A percentile compares a stretch with the other conserved stretches of the same genome.
These are phyloP conservation scores for Orbilia brochopaga DNA, from an alignment of 2,329 filamentous ascomycete species.

Conservation along the genomic window DNA sequence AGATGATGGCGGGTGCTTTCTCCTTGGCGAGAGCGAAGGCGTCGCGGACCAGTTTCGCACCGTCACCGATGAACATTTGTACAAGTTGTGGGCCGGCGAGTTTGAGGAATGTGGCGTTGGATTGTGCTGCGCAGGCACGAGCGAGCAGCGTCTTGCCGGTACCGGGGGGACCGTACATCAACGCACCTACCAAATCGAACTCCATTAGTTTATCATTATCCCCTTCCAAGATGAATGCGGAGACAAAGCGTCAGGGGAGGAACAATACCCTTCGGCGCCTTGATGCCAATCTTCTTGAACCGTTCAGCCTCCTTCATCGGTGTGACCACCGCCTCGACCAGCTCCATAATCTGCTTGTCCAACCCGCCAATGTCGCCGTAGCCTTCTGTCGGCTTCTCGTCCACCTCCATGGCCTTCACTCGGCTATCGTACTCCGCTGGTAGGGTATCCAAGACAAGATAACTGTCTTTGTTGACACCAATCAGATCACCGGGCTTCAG, in stretches of 20 bases:
- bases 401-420: conserved; percentile 99
- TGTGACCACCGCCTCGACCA: conserved; percentile 98
- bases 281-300: conserved; percentile 99
- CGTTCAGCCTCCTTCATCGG: conserved; percentile 99
- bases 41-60: conserved; percentile 95
- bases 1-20: conserved; percentile 98
- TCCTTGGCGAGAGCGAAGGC: conserved; percentile 98
- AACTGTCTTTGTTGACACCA: conserved; percentile 98
- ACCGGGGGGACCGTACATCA: conserved; percentile 96
- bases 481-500: conserved; percentile 96
- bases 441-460: conserved; percentile 93
- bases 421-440: conserved; percentile 98
- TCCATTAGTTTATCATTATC: conserved; percentile 53
- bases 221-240: not conserved
- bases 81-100: conserved; percentile 96
- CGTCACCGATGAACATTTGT: conserved; percentile 99
- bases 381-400: conserved; percentile 99
- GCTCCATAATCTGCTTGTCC: conserved; percentile 98
- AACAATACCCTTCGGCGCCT: conserved; percentile 88
- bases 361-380: conserved; percentile 97
- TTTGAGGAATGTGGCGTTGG: conserved; percentile 97
- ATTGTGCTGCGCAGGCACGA: conserved; percentile 94
- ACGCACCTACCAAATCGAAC: conserved; percentile 69
- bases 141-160: conserved; percentile 91
- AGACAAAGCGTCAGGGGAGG: conserved; percentile 3